Percentiles rank a stretch among this genome's conserved stretches.
Evolutionary conservation across 208 protist genomes (phyloP).

Genomic region (Crithidia expoeki): DNA sequence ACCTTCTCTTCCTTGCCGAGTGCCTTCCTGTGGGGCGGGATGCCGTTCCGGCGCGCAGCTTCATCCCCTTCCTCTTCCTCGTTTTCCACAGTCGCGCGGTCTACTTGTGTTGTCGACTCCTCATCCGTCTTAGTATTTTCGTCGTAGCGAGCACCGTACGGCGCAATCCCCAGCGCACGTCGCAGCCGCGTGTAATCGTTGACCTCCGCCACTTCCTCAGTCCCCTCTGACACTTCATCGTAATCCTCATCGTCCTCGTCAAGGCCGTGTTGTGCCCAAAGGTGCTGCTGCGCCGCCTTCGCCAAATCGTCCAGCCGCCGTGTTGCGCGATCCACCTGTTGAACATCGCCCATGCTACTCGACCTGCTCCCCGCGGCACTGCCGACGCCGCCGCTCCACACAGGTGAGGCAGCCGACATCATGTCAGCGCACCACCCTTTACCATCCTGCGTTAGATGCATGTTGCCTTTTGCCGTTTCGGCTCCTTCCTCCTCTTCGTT

Average conservation of each 20-base stretch:
- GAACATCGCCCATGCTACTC: not conserved
- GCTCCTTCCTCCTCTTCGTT: slow-evolving; percentile 20
- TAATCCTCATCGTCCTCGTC: slow-evolving; percentile 22
- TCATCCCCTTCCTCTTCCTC: slow-evolving; percentile 31
- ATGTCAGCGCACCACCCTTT: not conserved
- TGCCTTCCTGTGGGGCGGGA: not conserved
- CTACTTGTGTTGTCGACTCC: not conserved
- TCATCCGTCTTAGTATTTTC: not conserved
- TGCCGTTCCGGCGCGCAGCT: not conserved
- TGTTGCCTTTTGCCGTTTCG: not conserved
- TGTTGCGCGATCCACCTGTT: not conserved
- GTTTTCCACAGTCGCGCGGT: not conserved
- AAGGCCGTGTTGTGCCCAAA: slow-evolving; percentile 16
- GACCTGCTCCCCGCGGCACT: not conserved
- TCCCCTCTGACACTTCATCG: not conserved
- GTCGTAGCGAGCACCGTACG: not conserved
- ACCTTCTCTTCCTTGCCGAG: slow-evolving; percentile 11
- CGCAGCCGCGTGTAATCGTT: slow-evolving; percentile 8
- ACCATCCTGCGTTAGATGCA: too few relatives aligned
- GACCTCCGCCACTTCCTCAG: slow-evolving; percentile 4
- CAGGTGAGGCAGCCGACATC: not conserved
- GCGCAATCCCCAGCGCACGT: slow-evolving; percentile 9
- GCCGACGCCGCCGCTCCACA: not conserved
- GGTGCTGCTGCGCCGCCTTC: slow-evolving; percentile 12
- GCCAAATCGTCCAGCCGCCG: slow-evolving; percentile 7